These are phyloP conservation scores for Cladochytrium replicatum DNA, from an alignment of 192 early-diverging fungal genomes.

Conservation along the genomic window DNA sequence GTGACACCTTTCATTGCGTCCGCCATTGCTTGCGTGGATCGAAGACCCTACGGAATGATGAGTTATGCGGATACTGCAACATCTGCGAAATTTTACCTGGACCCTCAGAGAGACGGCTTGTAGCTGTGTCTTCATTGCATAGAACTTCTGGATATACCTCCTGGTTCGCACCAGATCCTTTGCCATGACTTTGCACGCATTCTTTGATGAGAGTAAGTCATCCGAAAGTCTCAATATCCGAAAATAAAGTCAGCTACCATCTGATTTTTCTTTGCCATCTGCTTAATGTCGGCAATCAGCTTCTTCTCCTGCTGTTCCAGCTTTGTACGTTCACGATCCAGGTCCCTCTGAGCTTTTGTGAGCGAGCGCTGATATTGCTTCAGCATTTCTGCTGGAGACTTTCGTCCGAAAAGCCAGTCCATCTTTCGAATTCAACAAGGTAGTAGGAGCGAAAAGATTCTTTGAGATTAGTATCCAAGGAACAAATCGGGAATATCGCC, in stretches of 20 bases:
- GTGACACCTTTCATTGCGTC: conserved; percentile 92
- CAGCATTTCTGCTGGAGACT: conserved; percentile 85
- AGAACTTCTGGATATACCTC: conserved; percentile 89
- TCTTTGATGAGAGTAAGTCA: no score
- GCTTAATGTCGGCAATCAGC: conserved; percentile 86
- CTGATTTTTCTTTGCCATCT: conserved; percentile 80
- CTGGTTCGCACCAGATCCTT: conserved; percentile 94
- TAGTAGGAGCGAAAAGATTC: no score
- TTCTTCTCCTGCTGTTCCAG: conserved; percentile 94
- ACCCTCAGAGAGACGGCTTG: conserved; percentile 82
- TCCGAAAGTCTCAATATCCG: no score
- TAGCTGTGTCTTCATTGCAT: conserved; percentile 88
- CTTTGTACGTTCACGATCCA: conserved; percentile 81
- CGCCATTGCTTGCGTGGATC: conserved; percentile 93
- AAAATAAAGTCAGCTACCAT: conserved; percentile 54
- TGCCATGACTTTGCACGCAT: conserved; percentile 91
- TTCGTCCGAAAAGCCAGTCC: conserved; percentile 40
- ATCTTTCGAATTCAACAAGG: no score
- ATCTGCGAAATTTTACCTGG: conserved; percentile 47
- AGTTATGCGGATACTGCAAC: neutral
- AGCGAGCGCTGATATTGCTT: conserved; percentile 85
- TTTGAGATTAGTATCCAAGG: no score
- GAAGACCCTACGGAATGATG: conserved; percentile 76
- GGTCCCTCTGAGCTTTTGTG: conserved; percentile 76
- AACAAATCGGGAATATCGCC: no score